A percentile compares a stretch with the other conserved stretches of the same genome.
phyloP scores from a whole-genome alignment of 192 early-diverging fungal genomes.

The Podila verticillata region DNA sequence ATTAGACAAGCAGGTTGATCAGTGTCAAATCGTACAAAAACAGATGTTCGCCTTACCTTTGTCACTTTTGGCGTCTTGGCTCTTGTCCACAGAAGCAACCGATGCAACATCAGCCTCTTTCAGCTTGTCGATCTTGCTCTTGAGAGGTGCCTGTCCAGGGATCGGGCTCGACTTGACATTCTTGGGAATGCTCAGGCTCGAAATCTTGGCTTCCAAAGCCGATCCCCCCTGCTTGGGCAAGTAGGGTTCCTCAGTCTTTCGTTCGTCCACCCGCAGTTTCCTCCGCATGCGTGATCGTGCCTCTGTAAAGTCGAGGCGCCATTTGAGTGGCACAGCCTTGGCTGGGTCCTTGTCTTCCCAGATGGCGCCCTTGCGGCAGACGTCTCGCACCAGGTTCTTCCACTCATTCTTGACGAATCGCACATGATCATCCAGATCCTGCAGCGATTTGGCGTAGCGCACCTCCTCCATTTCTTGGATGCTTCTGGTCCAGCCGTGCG shows the following conservation, averaged over 20 bases:
- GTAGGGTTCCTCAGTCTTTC: constrained; percentile 45
- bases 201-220: constrained; percentile 35
- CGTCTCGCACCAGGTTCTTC: constrained; percentile 60
- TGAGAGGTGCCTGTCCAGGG: constrained; percentile 8
- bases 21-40: not conserved
- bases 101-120: constrained; percentile 41
- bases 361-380: constrained; percentile 68
- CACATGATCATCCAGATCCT: constrained; percentile 68
- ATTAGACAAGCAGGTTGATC: too few species aligned
- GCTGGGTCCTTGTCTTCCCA: constrained; percentile 60
- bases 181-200: constrained; percentile 41
- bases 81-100: constrained; percentile 34
- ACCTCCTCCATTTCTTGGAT: constrained; percentile 68
- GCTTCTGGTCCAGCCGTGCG: constrained; percentile 59
- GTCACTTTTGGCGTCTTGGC: constrained; percentile 28
- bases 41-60: constrained; percentile 4
- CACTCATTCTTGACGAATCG: constrained; percentile 69
- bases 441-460: constrained; percentile 63
- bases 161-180: constrained; percentile 40
- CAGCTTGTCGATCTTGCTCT: constrained; percentile 31
- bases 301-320: constrained; percentile 71
- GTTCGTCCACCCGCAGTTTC: constrained; percentile 35
- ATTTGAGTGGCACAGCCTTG: constrained; percentile 40
- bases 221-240: constrained; percentile 47
- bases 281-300: constrained; percentile 55